Percentiles rank a stretch among this genome's conserved stretches.
Conservation (phyloP, 495 filamentous ascomycete genomes). For the Hypomontagnella monticulosa region DNA sequence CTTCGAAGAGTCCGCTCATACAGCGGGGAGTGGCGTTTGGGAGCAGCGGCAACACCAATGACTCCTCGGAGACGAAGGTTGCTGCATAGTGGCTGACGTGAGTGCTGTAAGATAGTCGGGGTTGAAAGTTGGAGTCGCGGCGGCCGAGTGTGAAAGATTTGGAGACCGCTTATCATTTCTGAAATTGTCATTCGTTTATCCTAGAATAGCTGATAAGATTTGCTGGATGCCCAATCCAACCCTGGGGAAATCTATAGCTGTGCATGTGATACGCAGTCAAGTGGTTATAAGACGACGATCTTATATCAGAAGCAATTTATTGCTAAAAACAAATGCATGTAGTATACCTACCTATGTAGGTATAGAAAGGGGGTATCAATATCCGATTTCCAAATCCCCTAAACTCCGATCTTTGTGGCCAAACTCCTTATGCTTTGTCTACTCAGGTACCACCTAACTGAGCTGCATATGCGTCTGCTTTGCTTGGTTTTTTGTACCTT, state of each 20-base stretch:
- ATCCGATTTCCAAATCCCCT: constrained; percentile 13
- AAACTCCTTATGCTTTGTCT: background rate
- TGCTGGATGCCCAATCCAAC: too few relatives aligned
- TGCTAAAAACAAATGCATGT: constrained; percentile 9
- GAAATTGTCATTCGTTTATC: too few relatives aligned
- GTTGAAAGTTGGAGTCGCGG: too few relatives aligned
- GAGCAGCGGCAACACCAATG: constrained; percentile 1
- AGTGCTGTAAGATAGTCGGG: too few relatives aligned
- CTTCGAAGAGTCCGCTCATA: constrained; percentile 46
- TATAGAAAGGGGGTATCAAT: constrained; percentile 35
- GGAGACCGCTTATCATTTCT: too few relatives aligned
- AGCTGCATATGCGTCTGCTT: background rate
- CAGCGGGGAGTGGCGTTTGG: constrained; percentile 34
- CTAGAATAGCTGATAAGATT: too few relatives aligned
- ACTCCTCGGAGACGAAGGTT: background rate
- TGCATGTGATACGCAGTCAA: too few relatives aligned
- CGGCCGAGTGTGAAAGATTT: too few relatives aligned
- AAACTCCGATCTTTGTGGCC: constrained; percentile 16
- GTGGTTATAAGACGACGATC: too few relatives aligned
- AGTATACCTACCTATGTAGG: background rate
- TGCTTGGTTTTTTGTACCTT: background rate
- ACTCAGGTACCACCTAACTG: too few relatives aligned
- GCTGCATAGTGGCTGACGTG: background rate
- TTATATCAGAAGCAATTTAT: background rate
- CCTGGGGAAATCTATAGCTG: too few relatives aligned